Conservation (phyloP, 805 yeast species). For the Ogataea dorogensis region DNA sequence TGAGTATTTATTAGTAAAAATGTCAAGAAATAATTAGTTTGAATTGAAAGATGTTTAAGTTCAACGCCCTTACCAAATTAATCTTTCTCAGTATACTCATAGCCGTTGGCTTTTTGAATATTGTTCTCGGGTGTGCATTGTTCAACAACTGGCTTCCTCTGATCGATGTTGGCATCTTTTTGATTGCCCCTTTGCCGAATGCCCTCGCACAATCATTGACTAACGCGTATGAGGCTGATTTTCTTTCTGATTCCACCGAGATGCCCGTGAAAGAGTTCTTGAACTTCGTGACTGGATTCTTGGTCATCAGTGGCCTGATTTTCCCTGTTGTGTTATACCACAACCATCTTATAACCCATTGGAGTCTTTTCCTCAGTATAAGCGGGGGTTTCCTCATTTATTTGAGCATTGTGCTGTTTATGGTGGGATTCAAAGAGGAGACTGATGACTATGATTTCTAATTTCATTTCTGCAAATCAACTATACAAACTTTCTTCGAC, state of each 20-base stretch:
- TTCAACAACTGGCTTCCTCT: slow-evolving; percentile 90
- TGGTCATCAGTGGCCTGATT: slow-evolving; percentile 34
- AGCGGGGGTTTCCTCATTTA: slow-evolving; percentile 83
- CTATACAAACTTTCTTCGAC: slow-evolving; percentile 64
- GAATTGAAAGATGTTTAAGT: slow-evolving; percentile 17
- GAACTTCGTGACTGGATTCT: slow-evolving; percentile 34
- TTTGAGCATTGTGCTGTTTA: slow-evolving; percentile 77
- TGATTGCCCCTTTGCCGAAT: slow-evolving; percentile 39
- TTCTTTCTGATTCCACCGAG: slow-evolving; percentile 28
- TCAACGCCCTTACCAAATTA: slow-evolving; percentile 68
- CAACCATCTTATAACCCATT: slow-evolving; percentile 26
- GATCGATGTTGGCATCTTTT: slow-evolving; percentile 46
- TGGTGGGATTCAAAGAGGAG: slow-evolving; percentile 65
- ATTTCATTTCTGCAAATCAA: slow-evolving; percentile 60
- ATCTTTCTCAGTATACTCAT: slow-evolving; percentile 71
- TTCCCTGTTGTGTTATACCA: slow-evolving; percentile 35
- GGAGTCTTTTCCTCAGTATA: slow-evolving; percentile 57
- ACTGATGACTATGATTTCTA: slow-evolving; percentile 38
- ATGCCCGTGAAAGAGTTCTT: slow-evolving; percentile 29
- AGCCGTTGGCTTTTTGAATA: slow-evolving; percentile 86
- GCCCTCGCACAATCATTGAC: slow-evolving; percentile 26
- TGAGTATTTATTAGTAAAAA: slow-evolving; percentile 9
- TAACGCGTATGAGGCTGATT: slow-evolving; percentile 31
- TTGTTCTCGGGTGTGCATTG: slow-evolving; percentile 82
- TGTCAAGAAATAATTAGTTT: background rate